Evolutionary conservation across 2,329 filamentous ascomycete species (phyloP).

Genomic region (Fusarium sambucinum): DNA sequence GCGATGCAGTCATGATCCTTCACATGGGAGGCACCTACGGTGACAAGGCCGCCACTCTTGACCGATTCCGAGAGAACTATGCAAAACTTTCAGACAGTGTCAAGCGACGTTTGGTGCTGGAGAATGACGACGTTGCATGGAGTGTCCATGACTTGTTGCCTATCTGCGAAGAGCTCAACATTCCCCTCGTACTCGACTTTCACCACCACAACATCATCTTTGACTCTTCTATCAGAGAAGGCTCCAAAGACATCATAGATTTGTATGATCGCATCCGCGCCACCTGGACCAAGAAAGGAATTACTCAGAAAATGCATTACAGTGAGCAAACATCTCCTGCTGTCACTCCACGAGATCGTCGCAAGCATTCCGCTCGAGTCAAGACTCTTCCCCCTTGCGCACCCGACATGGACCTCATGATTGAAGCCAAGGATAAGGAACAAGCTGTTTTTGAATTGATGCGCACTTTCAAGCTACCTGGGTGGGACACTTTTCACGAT

Average conservation of each 20-base stretch:
- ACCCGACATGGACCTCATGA: constrained; percentile 94
- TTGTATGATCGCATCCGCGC: constrained; percentile 82
- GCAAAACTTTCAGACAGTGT: constrained; percentile 72
- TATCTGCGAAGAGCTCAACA: constrained; percentile 92
- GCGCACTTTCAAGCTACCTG: constrained; percentile 86
- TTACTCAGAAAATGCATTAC: constrained; percentile 97
- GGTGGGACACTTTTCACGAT: constrained; percentile 80
- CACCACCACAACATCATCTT: constrained; percentile 98
- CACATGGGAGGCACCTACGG: constrained; percentile 94
- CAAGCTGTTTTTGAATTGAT: constrained; percentile 96
- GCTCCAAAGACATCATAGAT: constrained; percentile 81
- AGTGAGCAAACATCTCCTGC: constrained; percentile 76
- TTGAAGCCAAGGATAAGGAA: constrained; percentile 98
- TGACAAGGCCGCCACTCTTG: constrained; percentile 82
- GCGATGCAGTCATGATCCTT: constrained; percentile 92
- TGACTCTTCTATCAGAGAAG: constrained; percentile 79
- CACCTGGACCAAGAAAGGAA: constrained; percentile 86
- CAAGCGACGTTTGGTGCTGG: constrained; percentile 85
- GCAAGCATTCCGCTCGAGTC: constrained; percentile 88
- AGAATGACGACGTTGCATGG: constrained; percentile 96
- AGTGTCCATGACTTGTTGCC: constrained; percentile 92
- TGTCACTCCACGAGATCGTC: constrained; percentile 79
- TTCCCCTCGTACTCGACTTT: constrained; percentile 90
- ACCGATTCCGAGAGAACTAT: constrained; percentile 84
- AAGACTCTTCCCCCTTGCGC: constrained; percentile 84